Evolutionary conservation across 2,329 filamentous ascomycete species (phyloP), one percentile per base, ranked within the genome.

Genomic region (Trichoderma atrobrunneum): DNA sequence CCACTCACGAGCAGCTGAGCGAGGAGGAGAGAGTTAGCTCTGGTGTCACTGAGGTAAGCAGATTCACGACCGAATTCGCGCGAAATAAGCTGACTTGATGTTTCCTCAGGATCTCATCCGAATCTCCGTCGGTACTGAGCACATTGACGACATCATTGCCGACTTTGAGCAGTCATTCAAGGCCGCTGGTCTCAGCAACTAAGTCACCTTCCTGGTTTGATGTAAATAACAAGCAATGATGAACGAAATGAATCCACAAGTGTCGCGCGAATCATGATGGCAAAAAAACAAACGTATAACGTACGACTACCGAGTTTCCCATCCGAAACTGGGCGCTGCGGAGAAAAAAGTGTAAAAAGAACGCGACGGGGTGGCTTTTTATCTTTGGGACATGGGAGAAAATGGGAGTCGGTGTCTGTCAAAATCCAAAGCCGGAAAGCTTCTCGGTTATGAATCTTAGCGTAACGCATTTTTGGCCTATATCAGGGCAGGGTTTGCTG

Each of bases 81-180:
- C 32, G 12, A 11, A 24, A 54, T 66, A 18, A 32, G n/a, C 63
- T 67, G 14, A 67, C 54, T 12, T 60, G 28, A 8, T 43, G 8
- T 32, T 10, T 57, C 11, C 18, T 5, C 26, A 94, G 87, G 95
- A 97, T 79, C 90, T 95, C 51, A 97, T 98, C 82, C 93, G 95
- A 74, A 96, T 98, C 79, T 98, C 95, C 0, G 95, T 98, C 72
- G 95, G 95, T 67, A 97, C 92, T 1, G 95, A 98, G 85, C 94
- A 98, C 81, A 97, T 98, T 80, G 95, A 97, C 84, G 95, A 98
- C 79, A 98, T 98, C 78, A 96, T 97, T 79, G 92, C 91, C 77
- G 95, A 98, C 83, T 98, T 98, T 80, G 92, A 95, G 82, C 95
- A 97, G 85, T 93, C 93, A 0, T 97, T 98, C 83, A 87, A 89